Conservation (phyloP, 2,329 filamentous ascomycete species). For the Albophoma yamanashiensis region DNA sequence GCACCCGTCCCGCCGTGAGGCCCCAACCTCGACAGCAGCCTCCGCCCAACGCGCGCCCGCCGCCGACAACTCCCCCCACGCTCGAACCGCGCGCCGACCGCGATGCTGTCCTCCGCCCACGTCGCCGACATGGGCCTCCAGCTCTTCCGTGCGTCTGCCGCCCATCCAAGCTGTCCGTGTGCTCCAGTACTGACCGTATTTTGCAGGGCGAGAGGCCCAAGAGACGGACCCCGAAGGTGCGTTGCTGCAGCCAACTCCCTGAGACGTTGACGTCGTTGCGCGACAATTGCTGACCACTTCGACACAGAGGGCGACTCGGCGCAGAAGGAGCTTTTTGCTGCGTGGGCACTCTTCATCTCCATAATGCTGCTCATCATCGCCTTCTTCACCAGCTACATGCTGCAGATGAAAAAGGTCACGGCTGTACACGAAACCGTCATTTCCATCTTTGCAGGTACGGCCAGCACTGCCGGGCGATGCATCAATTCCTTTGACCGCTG, state of each 20-base stretch:
- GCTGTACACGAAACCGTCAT: conserved; percentile 97
- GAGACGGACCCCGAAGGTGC: conserved; percentile 24
- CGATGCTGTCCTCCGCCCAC: conserved; percentile 13
- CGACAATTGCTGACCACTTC: conserved; percentile 3
- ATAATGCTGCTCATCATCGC: conserved; percentile 89
- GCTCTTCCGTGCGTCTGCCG: conserved; percentile 18
- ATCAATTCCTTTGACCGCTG: neutral
- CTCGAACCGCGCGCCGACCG: conserved; percentile 2
- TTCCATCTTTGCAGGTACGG: conserved; percentile 69
- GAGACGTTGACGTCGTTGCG: neutral
- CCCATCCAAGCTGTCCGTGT: neutral
- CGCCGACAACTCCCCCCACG: neutral
- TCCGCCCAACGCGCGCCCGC: neutral
- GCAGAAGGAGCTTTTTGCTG: conserved; percentile 88
- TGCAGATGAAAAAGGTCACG: conserved; percentile 94
- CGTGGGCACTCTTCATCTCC: conserved; percentile 95
- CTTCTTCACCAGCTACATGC: conserved; percentile 92
- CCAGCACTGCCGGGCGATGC: neutral
- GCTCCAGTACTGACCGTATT: neutral
- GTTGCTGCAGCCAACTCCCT: conserved; percentile 2
- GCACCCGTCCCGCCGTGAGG: conserved; percentile 10
- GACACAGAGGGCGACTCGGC: conserved; percentile 61
- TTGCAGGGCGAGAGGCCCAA: conserved; percentile 10
- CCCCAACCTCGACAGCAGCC: neutral
- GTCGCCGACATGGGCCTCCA: conserved; percentile 18